Evolutionary conservation across 257 asterid species (phyloP).

Genomic region (Buddleja alternifolia): DNA sequence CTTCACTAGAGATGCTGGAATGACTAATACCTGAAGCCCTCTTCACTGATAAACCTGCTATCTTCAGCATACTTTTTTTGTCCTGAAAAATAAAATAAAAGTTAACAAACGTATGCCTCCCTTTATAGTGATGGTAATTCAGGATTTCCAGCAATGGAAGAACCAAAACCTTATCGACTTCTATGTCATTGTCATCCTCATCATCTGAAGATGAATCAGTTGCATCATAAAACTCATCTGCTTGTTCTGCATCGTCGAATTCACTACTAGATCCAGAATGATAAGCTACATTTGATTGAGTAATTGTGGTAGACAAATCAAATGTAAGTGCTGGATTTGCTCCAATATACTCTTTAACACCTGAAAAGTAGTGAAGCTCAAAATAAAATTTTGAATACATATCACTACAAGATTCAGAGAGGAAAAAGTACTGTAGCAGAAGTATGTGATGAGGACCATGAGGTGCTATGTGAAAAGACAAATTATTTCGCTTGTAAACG

Average conservation of each 20-base stretch:
- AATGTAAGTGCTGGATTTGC: slow-evolving; percentile 75
- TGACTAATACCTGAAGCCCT: slow-evolving; percentile 55
- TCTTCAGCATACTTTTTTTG: slow-evolving; percentile 70
- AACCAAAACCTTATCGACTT: slow-evolving; percentile 56
- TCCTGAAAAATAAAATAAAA: slow-evolving; percentile 45
- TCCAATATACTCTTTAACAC: slow-evolving; percentile 89
- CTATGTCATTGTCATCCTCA: slow-evolving; percentile 66
- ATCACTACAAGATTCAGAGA: too few species aligned
- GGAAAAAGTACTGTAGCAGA: too few species aligned
- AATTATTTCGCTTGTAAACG: too few species aligned
- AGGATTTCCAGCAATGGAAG: slow-evolving; percentile 3
- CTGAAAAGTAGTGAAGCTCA: slow-evolving; percentile 45
- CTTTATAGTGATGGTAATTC: slow-evolving; percentile 1
- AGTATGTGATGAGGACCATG: too few species aligned
- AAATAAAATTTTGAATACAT: too few species aligned
- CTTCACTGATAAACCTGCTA: slow-evolving; percentile 62
- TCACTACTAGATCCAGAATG: slow-evolving; percentile 54
- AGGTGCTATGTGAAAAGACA: too few species aligned
- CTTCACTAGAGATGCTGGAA: slow-evolving; percentile 12
- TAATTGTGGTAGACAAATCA: slow-evolving; percentile 51
- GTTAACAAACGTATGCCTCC: slow-evolving; percentile 21
- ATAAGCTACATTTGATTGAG: slow-evolving; percentile 63
- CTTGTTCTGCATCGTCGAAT: slow-evolving; percentile 65
- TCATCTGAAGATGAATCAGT: slow-evolving; percentile 69
- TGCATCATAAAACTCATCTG: slow-evolving; percentile 94